Evolutionary conservation across 805 yeast genomes (phyloP), one percentile per base, ranked within the genome.

Genomic region (Nakazawaea sp.): DNA sequence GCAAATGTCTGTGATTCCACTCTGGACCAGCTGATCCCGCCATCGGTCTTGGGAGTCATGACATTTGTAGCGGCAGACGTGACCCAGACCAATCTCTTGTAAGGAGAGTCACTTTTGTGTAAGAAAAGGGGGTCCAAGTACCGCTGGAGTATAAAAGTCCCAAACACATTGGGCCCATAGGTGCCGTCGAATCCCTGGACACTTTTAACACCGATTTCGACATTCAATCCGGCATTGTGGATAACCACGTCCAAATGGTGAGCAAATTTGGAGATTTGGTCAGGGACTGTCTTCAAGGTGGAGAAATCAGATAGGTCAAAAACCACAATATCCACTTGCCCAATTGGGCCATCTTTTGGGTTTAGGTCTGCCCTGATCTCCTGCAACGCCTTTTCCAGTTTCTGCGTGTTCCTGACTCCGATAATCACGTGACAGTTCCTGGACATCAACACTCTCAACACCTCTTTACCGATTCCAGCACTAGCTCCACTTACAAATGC

Each of bases 161-260:
- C 78, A 11, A 72, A 44, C 15, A 49, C 61, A 48, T 72, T 73
- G 15, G 66, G 62, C 8, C 73, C 78, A 27, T 69, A 51, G 36
- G 66, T 70, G 26, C 56, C 37, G 35, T 72, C 77, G 39, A 55
- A 61, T 8, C 72, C 74, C 50, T 72, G 74, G 9, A 36, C 49
- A 4, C 75, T 60, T 19, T 38, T 42, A 7, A 62, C 43, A 10
- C 13, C 24, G 7, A 7, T 27, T 67, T 64, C 62, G 7, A 15
- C 16, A 10, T 6, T 6, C 3, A 70, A 61, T 21, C 71, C 72
- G 10, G 72, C 73, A 46, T 69, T 70, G 43, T 64, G 61, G 21
- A 68, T 50, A 16, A 64, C 53, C 2, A 61, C 51, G 36, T 68
- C 59, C 26, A 68, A 40, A 48, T 27, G 47, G 5, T 43, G 38